phyloP scores from a whole-genome alignment of 495 filamentous ascomycete genomes.

The Penicillium lividum region DNA sequence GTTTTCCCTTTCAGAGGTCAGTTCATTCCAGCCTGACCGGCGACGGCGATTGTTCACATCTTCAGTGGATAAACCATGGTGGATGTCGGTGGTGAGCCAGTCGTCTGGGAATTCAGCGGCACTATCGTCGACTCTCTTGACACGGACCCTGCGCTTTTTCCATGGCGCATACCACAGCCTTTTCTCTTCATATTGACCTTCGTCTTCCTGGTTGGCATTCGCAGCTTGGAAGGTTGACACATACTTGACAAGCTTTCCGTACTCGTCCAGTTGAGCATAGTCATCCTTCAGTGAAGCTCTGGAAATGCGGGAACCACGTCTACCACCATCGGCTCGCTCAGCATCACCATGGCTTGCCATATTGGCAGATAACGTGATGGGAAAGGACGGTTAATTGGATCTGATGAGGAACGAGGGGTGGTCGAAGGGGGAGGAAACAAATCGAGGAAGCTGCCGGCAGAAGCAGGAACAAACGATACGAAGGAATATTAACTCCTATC shows the following conservation, averaged over 20 bases:
- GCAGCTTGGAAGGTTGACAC: conserved; percentile 63
- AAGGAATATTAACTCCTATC: not conserved
- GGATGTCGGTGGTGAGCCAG: conserved; percentile 72
- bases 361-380: not conserved
- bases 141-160: conserved; percentile 57
- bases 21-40: conserved; percentile 69
- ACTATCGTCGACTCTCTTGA: conserved; percentile 34
- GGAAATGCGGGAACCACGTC: conserved; percentile 38
- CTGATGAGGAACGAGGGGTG: not conserved
- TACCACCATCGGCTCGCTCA: conserved; percentile 9
- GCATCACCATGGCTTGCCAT: conserved; percentile 19
- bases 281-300: conserved; percentile 43
- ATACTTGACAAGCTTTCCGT: conserved; percentile 61
- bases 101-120: conserved; percentile 59
- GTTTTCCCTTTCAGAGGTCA: conserved; percentile 72
- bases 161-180: conserved; percentile 56
- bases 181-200: conserved; percentile 35
- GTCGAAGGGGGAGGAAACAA: not conserved
- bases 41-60: conserved; percentile 62
- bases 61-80: conserved; percentile 53
- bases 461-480: not conserved
- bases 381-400: not conserved
- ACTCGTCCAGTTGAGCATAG: conserved; percentile 46
- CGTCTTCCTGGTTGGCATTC: conserved; percentile 26
- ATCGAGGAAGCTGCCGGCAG: not conserved